Conservation (phyloP, 1,284 basidiomycete species). For the Ceratobasidium sp. region DNA sequence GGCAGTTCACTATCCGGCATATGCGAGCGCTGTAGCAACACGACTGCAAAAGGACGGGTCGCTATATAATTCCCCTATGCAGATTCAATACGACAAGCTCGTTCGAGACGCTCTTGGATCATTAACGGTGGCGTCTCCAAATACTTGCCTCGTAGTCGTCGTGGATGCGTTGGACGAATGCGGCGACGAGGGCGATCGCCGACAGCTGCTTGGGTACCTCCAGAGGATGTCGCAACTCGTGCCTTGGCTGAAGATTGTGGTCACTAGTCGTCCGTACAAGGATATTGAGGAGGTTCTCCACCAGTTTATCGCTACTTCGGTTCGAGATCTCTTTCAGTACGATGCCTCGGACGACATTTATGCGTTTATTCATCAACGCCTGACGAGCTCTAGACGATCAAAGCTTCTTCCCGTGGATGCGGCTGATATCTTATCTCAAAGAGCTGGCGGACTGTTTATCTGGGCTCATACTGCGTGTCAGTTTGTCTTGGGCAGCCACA, state of each 20-base stretch:
- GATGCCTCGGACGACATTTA: conserved; percentile 12
- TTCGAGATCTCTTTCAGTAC: background rate
- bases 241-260: conserved; percentile 26
- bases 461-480: conserved; percentile 37
- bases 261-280: conserved; percentile 18
- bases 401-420: background rate
- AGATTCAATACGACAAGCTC: background rate
- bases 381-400: background rate
- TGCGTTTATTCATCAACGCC: background rate
- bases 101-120: background rate
- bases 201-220: background rate
- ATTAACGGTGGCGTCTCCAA: background rate
- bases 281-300: conserved; percentile 17
- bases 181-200: background rate
- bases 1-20: background rate
- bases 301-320: background rate
- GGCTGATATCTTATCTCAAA: background rate
- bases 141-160: background rate
- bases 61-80: conserved; percentile 8
- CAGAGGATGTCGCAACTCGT: conserved; percentile 11
- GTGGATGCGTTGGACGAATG: conserved; percentile 45
- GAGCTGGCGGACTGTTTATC: conserved; percentile 29
- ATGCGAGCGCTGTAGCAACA: background rate
- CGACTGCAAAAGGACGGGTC: background rate
- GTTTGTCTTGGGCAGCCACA: background rate